Base-by-base conservation (phyloP, 768 basidiomycete genomes). In the Tubosaeta sp. region DNA sequence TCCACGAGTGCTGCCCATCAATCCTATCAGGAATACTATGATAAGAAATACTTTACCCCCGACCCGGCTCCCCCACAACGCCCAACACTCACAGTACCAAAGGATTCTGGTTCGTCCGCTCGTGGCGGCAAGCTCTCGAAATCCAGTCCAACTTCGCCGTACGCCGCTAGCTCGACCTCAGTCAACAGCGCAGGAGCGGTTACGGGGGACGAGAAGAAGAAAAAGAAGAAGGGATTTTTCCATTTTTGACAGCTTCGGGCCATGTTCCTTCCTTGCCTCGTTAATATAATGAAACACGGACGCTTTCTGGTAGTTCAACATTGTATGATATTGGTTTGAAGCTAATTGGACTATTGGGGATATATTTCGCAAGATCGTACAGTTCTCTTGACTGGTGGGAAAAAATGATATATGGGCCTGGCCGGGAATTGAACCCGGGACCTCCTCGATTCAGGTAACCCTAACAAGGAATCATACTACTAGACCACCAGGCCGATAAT, bases 201-300 rank as follows among this genome's bases (percentile, higher is more conserved):
- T 16, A 68, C 67, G 4, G 64, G 56, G 11, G 76, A 76, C 56
- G 77, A 79, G 54, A 78, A 82, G 60, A 82, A 87, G 68, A 85
- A 88, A 74, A 85, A 86, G 74, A 91, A 88, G 78, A 88, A 79
- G 51, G 79, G 83, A 13, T 73, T 86, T 54, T 86, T 89, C 71
- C 77, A 79, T 29, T 88, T 90, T 62, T 84, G 59, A 73, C 16
- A 7, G 16, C 6, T 43, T 19, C 16, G 37, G 8, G 14, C 38
- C 26, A 3, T 45, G 8, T n/a, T 42, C 32, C 27, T 27, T 46
- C 9, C 7, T 51, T 13, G 16, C 27, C n/a, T 42, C 16, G 5
- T 3, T 31, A 14, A 41, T 17, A 2, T 10, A 11, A 38, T 34
- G 49, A 34, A 45, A 14, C 26, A 14, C 17, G 46, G 49, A 31